A percentile compares a stretch with the other conserved stretches of the same genome.
phyloP scores from a whole-genome alignment of 2,329 filamentous ascomycete genomes.

The Dendryphion nanum region DNA sequence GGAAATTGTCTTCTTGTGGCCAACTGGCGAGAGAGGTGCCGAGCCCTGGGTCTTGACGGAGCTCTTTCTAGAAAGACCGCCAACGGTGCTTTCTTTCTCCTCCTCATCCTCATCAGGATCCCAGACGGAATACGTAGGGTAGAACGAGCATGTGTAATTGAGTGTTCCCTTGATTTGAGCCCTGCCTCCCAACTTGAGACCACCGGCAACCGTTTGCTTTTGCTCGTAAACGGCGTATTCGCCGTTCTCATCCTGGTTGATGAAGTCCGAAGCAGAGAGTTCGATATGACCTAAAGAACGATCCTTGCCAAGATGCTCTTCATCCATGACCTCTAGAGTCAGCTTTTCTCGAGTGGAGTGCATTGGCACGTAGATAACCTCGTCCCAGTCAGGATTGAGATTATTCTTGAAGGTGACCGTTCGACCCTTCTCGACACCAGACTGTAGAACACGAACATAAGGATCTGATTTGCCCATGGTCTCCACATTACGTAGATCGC shows the following conservation, averaged over 20 bases:
- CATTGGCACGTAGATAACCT: constrained; percentile 90
- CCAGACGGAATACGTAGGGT: constrained; percentile 79
- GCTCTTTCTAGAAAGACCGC: constrained; percentile 19
- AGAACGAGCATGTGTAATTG: constrained; percentile 84
- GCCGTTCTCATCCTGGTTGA: constrained; percentile 73
- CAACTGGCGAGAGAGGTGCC: neutral
- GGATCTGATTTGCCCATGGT: constrained; percentile 96
- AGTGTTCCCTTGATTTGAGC: constrained; percentile 75
- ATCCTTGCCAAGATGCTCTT: constrained; percentile 89
- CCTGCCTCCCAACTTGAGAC: constrained; percentile 72
- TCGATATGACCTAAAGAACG: constrained; percentile 82
- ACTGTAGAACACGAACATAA: constrained; percentile 84
- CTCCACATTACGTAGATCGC: constrained; percentile 85
- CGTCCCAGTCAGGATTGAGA: constrained; percentile 91
- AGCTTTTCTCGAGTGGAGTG: constrained; percentile 82
- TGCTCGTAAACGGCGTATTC: constrained; percentile 77
- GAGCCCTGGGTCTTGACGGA: constrained; percentile 16
- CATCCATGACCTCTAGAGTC: constrained; percentile 91
- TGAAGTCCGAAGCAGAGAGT: constrained; percentile 73
- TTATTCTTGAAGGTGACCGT: constrained; percentile 97
- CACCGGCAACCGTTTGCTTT: constrained; percentile 65
- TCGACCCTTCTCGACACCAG: constrained; percentile 83
- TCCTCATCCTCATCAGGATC: constrained; percentile 85
- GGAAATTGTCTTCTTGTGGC: constrained; percentile 18
- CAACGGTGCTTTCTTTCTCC: constrained; percentile 33